Conservation (phyloP, 1,284 basidiomycete species). For the Inonotus hispidus region DNA sequence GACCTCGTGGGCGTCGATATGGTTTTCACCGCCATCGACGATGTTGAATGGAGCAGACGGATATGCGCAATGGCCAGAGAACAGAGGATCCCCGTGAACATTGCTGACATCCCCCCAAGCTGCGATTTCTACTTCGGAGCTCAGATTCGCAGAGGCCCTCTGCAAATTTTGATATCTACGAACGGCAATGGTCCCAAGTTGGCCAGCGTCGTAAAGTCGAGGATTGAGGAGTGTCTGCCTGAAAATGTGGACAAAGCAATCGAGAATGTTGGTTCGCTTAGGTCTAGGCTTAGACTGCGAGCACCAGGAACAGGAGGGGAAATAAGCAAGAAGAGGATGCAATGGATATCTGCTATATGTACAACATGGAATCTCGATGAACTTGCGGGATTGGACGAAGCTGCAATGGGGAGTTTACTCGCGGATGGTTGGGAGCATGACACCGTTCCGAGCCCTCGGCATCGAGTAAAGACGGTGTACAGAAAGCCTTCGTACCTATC, state of each 20-base stretch:
- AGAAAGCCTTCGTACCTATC: background rate
- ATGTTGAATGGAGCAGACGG: constrained; percentile 62
- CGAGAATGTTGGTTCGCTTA: constrained; percentile 69
- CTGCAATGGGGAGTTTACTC: constrained; percentile 51
- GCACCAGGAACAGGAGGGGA: constrained; percentile 76
- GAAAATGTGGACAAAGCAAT: constrained; percentile 76
- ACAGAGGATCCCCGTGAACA: constrained; percentile 83
- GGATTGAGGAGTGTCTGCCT: constrained; percentile 68
- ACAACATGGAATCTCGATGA: constrained; percentile 81
- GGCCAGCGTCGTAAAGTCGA: constrained; percentile 76
- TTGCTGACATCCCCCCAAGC: constrained; percentile 90
- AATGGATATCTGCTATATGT: constrained; percentile 92
- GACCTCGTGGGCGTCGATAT: constrained; percentile 74
- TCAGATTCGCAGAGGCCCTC: constrained; percentile 83
- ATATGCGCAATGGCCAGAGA: constrained; percentile 74
- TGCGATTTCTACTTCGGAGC: constrained; percentile 99
- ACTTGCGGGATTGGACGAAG: constrained; percentile 60
- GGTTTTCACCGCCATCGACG: constrained; percentile 94
- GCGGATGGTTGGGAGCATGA: constrained; percentile 68
- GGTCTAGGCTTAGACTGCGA: constrained; percentile 61
- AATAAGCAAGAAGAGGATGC: constrained; percentile 77
- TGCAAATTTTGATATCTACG: constrained; percentile 96
- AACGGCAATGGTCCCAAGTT: constrained; percentile 92
- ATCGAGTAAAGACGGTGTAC: background rate
- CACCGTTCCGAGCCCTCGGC: constrained; percentile 27